A percentile compares a stretch with the other conserved stretches of the same genome.
These are phyloP conservation scores for Gossypium longicalyx DNA, from an alignment of 345 rosid genomes.

Conservation along the genomic window DNA sequence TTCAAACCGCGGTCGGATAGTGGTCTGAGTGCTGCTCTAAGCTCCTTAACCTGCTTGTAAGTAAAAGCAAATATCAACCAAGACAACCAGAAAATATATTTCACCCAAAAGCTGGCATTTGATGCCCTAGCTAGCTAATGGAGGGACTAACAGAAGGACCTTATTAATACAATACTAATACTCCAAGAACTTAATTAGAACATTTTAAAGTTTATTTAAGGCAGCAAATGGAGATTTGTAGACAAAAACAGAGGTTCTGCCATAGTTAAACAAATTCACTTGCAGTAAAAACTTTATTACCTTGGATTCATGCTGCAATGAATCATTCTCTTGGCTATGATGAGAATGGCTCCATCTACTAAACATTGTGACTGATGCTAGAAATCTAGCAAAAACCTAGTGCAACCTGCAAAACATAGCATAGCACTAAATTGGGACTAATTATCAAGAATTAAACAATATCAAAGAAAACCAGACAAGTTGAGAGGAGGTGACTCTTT, in stretches of 20 bases:
- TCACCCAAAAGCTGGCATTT: no score
- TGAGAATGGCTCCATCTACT: slow-evolving; percentile 48
- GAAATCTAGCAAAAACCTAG: slow-evolving; percentile 13
- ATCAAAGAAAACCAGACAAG: neutral
- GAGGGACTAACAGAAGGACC: no score
- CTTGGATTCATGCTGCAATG: slow-evolving; percentile 48
- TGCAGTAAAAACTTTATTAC: slow-evolving; percentile 27
- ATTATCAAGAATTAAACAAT: neutral
- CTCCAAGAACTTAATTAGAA: no score
- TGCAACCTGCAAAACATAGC: slow-evolving; percentile 19
- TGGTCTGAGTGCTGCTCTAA: slow-evolving; percentile 51
- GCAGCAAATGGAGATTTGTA: slow-evolving; percentile 5
- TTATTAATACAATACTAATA: no score
- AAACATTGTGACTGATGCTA: slow-evolving; percentile 49
- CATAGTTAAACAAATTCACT: neutral
- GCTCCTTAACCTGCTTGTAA: slow-evolving; percentile 53
- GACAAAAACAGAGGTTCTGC: neutral
- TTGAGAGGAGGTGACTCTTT: neutral
- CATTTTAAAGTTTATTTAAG: neutral
- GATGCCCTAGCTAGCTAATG: no score
- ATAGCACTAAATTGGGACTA: neutral
- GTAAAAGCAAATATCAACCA: neutral
- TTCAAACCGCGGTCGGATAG: slow-evolving; percentile 45
- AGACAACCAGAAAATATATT: neutral
- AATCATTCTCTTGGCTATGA: slow-evolving; percentile 43